Evolutionary conservation across 805 yeast species (phyloP), one percentile per base, ranked within the genome.

Genomic region (Yamadazyma endophytica): DNA sequence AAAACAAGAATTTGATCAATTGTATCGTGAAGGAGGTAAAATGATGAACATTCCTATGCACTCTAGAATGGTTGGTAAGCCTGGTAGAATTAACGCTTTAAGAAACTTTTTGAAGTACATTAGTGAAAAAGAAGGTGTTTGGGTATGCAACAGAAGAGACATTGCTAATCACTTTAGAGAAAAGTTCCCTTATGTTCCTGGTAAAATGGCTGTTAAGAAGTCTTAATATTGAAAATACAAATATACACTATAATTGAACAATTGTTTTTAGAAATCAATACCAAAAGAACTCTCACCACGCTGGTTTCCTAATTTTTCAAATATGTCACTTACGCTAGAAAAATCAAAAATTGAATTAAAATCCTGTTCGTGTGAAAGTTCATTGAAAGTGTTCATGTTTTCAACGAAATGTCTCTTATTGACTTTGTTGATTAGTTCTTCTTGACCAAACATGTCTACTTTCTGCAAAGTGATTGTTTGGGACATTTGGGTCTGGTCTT

Each of bases 41-140:
- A 57, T 60, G 50, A 60, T 60, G 63, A 57, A 56, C 15, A 50
- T 60, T 21, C 61, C 61, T 5, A 39, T 60, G 37, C 65, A 60
- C 31, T 48, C 60, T 15, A 47, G 66, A 35, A 50, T 60, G 26
- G 41, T 58, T 16, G 64, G 60, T 15, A 57, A 58, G 31, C 64
- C 65, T 7, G 65, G 64, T 15, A 40, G 58, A 33, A 48, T 49
- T 34, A 52, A 49, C 33, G 64, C 62, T 3, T 41, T 60, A 29
- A 46, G 52, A 26, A 55, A 56, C 44, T 58, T 60, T 31, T 48
- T 60, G 47, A 56, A 58, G 26, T 58, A 60, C 29, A 52, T 56
- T 16, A 44, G 46, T 13, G 39, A 40, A 14, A 54, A 53, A 31
- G 56, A 51, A 31, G 62, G 53, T 19, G 66, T 56, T 9, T 58